Conservation (phyloP, 148 eudicot species). For the Persicaria maculosa region DNA sequence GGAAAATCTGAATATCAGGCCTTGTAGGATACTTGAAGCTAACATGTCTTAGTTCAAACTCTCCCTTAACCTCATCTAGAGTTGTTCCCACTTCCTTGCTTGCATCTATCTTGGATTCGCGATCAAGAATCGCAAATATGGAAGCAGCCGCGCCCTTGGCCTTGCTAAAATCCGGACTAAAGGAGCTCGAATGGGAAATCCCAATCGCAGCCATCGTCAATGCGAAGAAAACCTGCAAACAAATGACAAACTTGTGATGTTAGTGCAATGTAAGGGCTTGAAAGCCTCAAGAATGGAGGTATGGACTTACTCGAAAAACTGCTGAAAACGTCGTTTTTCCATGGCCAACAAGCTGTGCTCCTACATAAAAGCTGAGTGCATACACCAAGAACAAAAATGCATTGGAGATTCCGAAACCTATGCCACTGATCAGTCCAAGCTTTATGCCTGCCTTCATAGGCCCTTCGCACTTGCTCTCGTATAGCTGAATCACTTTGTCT, state of each 20-base stretch:
- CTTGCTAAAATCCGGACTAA: slow-evolving; percentile 44
- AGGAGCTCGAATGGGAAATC: slow-evolving; percentile 46
- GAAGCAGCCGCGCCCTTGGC: slow-evolving; percentile 58
- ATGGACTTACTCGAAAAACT: slow-evolving; percentile 46
- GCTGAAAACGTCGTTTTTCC: slow-evolving; percentile 38
- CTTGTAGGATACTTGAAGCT: slow-evolving; percentile 64
- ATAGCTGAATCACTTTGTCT: slow-evolving; percentile 51
- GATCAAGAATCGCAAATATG: slow-evolving; percentile 48
- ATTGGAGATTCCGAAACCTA: slow-evolving; percentile 41
- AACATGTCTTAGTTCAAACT: slow-evolving; percentile 46
- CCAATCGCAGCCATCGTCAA: slow-evolving; percentile 53
- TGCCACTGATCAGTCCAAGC: slow-evolving; percentile 52
- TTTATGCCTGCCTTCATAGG: slow-evolving; percentile 45
- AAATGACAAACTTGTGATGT: too few relatives aligned
- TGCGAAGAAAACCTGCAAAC: slow-evolving; percentile 56
- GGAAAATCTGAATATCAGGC: slow-evolving; percentile 50
- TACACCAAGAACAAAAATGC: slow-evolving; percentile 35
- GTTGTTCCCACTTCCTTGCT: slow-evolving; percentile 55
- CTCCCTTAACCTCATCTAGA: slow-evolving; percentile 46
- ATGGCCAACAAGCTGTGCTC: slow-evolving; percentile 46
- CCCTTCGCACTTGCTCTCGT: slow-evolving; percentile 45
- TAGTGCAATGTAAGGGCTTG: background rate
- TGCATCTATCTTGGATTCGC: slow-evolving; percentile 60
- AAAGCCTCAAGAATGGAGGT: background rate
- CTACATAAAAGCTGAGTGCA: slow-evolving; percentile 47